Conservation (phyloP, 225 moss, liverwort and hornwort genomes). For the Sphagnum tenellum region DNA sequence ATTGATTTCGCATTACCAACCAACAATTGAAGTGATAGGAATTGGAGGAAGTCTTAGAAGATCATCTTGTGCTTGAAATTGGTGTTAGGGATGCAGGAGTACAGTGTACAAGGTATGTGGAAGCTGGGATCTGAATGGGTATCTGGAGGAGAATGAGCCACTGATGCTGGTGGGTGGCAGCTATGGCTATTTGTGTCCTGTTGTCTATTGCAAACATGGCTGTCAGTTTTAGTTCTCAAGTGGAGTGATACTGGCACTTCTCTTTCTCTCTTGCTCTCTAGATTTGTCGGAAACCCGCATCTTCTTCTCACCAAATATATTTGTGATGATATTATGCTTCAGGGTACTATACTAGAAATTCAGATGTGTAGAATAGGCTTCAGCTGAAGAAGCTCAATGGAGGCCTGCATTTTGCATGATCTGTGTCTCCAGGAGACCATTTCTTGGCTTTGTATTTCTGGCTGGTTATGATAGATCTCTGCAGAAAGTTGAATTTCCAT, state of each 20-base stretch:
- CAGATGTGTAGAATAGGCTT: neutral
- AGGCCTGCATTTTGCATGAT: neutral
- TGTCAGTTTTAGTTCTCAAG: conserved; percentile 14
- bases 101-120: conserved; percentile 32
- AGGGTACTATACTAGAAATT: neutral
- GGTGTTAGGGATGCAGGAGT: conserved; percentile 17
- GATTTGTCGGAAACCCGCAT: neutral
- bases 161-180: conserved; percentile 42
- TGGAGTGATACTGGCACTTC: conserved; percentile 56
- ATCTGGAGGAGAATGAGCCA: conserved; percentile 59
- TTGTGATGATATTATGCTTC: neutral
- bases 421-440: neutral
- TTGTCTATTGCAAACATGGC: conserved; percentile 14
- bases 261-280: no score
- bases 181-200: conserved; percentile 51
- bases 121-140: conserved; percentile 31
- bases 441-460: no score
- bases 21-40: no score
- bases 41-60: no score
- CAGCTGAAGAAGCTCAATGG: neutral
- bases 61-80: neutral
- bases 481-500: no score
- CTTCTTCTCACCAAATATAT: neutral
- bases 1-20: no score
- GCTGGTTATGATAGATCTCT: no score